Percentiles rank a stretch among this genome's conserved stretches.
phyloP scores from a whole-genome alignment of 352 stramenopile genomes.

The Phytophthora pinifolia region DNA sequence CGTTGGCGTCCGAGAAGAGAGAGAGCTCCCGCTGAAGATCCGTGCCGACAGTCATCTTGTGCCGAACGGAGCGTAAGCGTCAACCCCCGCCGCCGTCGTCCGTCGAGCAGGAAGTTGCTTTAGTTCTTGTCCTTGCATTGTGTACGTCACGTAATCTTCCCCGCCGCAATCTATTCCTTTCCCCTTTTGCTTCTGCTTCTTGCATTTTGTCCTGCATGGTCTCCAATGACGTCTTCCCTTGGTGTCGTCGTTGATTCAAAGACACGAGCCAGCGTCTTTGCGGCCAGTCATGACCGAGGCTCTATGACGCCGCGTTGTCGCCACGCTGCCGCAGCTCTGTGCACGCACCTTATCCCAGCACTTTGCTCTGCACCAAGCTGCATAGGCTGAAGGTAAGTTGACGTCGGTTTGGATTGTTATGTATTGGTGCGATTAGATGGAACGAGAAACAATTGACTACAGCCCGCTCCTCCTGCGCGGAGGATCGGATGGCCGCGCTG shows the following conservation, averaged over 20 bases:
- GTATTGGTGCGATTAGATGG: slow-evolving; percentile 28
- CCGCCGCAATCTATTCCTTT: slow-evolving; percentile 24
- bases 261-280: slow-evolving; percentile 4
- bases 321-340: slow-evolving; percentile 10
- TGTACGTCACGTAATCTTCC: slow-evolving; percentile 37
- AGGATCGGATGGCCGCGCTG: slow-evolving; percentile 16
- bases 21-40: not conserved
- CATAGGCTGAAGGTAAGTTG: not conserved
- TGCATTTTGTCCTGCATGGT: not conserved
- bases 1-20: not conserved
- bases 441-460: slow-evolving; percentile 27
- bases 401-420: slow-evolving; percentile 17
- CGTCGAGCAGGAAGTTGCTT: slow-evolving; percentile 27
- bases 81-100: not conserved
- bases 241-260: slow-evolving; percentile 5
- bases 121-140: slow-evolving; percentile 34
- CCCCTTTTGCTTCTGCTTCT: slow-evolving; percentile 7
- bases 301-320: too few species aligned
- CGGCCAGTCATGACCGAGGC: not conserved
- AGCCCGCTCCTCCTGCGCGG: slow-evolving; percentile 25
- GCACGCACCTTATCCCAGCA: slow-evolving; percentile 6
- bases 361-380: slow-evolving; percentile 10
- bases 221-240: not conserved
- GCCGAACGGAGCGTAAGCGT: slow-evolving; percentile 9
- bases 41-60: slow-evolving; percentile 4